phyloP scores from a whole-genome alignment of 1,284 basidiomycete genomes.

The Rhizoctonia solani region DNA sequence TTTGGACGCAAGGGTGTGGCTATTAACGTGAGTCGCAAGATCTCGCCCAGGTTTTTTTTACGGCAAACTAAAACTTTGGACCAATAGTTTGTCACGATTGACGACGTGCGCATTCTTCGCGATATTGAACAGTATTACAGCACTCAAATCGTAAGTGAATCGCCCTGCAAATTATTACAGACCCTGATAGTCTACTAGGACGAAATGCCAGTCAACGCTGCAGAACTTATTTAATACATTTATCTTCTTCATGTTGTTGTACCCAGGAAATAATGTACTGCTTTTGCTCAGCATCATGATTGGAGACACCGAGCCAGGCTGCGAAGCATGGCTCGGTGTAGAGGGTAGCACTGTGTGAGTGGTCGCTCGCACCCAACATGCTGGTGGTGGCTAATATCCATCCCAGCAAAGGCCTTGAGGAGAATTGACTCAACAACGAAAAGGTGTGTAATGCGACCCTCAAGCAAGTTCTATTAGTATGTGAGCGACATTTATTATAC shows the following conservation, averaged over 20 bases:
- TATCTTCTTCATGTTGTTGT: constrained; percentile 9
- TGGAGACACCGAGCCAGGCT: constrained; percentile 8
- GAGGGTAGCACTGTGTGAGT: neutral
- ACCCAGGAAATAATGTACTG: constrained; percentile 25
- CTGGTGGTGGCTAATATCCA: neutral
- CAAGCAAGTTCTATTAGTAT: neutral
- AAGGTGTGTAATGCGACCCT: neutral
- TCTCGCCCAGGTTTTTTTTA: constrained; percentile 12
- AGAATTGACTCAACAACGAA: constrained; percentile 22
- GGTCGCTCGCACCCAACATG: neutral
- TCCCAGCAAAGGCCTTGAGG: neutral
- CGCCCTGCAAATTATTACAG: constrained; percentile 32
- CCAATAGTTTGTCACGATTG: constrained; percentile 82
- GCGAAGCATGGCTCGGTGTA: neutral
- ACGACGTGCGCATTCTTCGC: constrained; percentile 86
- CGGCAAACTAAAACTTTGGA: constrained; percentile 40
- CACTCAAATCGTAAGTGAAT: constrained; percentile 75
- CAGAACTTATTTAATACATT: constrained; percentile 70
- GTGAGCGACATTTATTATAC: neutral
- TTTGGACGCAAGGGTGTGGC: constrained; percentile 95
- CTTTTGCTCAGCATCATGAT: constrained; percentile 10
- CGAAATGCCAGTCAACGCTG: constrained; percentile 93
- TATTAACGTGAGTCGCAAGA: constrained; percentile 65
- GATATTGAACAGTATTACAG: constrained; percentile 91
- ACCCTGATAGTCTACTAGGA: constrained; percentile 57